These are phyloP conservation scores for Chaetoscypha palmicola DNA, from an alignment of 2,329 filamentous ascomycete genomes.

Conservation along the genomic window DNA sequence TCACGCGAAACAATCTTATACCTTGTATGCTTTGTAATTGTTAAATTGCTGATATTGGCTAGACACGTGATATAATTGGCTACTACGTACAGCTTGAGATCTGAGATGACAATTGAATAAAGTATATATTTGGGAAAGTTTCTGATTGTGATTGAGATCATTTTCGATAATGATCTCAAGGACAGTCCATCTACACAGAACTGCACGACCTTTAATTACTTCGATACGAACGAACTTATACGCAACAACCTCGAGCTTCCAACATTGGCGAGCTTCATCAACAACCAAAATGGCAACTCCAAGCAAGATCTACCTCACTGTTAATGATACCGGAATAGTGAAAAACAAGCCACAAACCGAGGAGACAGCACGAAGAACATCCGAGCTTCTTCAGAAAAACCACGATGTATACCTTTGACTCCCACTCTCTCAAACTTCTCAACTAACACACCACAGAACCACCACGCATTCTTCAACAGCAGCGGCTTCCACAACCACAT, in stretches of 20 bases:
- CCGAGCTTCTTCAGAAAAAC: constrained; percentile 68
- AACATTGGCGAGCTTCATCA: constrained; percentile 12
- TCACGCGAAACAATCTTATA: too few relatives aligned
- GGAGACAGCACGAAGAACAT: constrained; percentile 55
- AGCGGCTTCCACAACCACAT: constrained; percentile 79
- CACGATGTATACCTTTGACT: constrained; percentile 48
- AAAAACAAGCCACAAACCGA: constrained; percentile 41
- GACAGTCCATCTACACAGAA: not conserved
- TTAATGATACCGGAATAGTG: constrained; percentile 45
- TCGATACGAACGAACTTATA: not conserved
- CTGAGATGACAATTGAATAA: too few relatives aligned
- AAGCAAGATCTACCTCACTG: constrained; percentile 40
- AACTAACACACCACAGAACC: constrained; percentile 37
- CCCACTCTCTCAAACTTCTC: constrained; percentile 6
- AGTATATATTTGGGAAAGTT: too few relatives aligned
- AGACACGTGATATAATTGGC: too few relatives aligned
- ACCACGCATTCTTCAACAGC: constrained; percentile 77
- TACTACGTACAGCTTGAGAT: too few relatives aligned
- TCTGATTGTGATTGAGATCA: too few relatives aligned
- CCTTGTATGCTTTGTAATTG: too few relatives aligned
- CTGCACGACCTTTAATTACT: not conserved
- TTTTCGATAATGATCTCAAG: not conserved
- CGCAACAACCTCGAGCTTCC: constrained; percentile 11
- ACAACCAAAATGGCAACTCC: constrained; percentile 22
- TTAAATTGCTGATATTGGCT: too few relatives aligned